Evolutionary conservation across 768 basidiomycete genomes (phyloP).

Genomic region (Roridomyces roridus): DNA sequence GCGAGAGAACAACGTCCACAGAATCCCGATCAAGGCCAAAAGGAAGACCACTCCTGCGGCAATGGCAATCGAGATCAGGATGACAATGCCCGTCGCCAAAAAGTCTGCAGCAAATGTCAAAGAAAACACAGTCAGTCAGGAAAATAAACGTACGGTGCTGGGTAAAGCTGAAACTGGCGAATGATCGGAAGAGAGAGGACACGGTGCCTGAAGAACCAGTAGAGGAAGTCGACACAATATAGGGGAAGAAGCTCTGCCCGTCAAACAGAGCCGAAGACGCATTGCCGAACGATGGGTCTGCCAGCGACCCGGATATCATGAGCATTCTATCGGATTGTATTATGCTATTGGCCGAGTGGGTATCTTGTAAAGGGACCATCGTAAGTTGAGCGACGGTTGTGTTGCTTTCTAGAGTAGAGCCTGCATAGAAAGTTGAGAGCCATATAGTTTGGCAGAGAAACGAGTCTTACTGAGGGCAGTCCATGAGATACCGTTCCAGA

Average conservation of each 20-base stretch:
- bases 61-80: constrained; percentile 96
- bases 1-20: constrained; percentile 89
- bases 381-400: constrained; percentile 81
- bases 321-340: constrained; percentile 89
- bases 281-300: constrained; percentile 73
- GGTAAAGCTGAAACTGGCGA: constrained; percentile 76
- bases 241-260: constrained; percentile 82
- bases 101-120: constrained; percentile 60
- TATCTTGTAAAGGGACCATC: constrained; percentile 88
- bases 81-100: constrained; percentile 91
- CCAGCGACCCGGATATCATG: constrained; percentile 82
- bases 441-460: neutral
- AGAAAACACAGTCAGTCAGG: constrained; percentile 1
- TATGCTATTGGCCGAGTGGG: constrained; percentile 71
- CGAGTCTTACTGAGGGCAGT: constrained; percentile 57
- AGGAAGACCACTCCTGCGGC: constrained; percentile 93
- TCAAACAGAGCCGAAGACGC: constrained; percentile 90
- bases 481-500: constrained; percentile 89
- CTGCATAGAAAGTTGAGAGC: constrained; percentile 40
- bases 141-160: constrained; percentile 61
- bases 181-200: constrained; percentile 83
- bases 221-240: constrained; percentile 69
- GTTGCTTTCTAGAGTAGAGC: constrained; percentile 55
- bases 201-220: constrained; percentile 75
- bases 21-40: constrained; percentile 80